Percentiles rank a stretch among this genome's conserved stretches.
phyloP scores from a whole-genome alignment of 495 filamentous ascomycete genomes.

The Corynascus novoguineensis region DNA sequence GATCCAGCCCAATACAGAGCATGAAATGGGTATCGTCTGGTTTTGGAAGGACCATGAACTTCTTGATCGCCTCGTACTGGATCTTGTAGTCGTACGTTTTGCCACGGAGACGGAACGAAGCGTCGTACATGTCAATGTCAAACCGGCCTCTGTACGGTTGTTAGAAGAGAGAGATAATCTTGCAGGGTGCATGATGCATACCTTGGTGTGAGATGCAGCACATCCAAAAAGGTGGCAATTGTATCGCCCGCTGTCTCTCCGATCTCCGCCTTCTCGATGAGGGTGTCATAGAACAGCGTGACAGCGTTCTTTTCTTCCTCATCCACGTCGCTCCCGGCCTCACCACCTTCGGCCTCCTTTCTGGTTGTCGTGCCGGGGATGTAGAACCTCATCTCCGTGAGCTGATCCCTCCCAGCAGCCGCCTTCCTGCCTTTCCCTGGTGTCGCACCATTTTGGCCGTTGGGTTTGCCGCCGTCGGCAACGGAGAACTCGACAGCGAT shows the following conservation, averaged over 20 bases:
- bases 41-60: conserved; percentile 97
- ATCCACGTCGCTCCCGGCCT: conserved; percentile 60
- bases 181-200: conserved; percentile 34
- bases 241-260: conserved; percentile 97
- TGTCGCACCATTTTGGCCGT: conserved; percentile 70
- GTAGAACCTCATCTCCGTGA: conserved; percentile 98
- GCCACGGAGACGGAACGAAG: conserved; percentile 92
- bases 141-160: conserved; percentile 75
- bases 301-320: conserved; percentile 88
- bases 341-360: conserved; percentile 75
- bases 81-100: conserved; percentile 99
- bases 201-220: conserved; percentile 95
- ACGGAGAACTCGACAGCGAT: conserved; percentile 89
- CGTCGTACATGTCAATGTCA: conserved; percentile 99
- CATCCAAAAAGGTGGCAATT: conserved; percentile 93
- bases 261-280: conserved; percentile 99
- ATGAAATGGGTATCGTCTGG: conserved; percentile 93
- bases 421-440: conserved; percentile 80
- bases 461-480: conserved; percentile 61
- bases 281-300: conserved; percentile 89
- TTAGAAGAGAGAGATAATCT: conserved; percentile 26
- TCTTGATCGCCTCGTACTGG: conserved; percentile 94
- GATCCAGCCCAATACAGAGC: conserved; percentile 92
- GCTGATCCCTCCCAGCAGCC: conserved; percentile 78
- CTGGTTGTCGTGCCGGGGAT: conserved; percentile 87